Evolutionary conservation across 768 basidiomycete genomes (phyloP).

Genomic region (Rhizopogon roseolus): DNA sequence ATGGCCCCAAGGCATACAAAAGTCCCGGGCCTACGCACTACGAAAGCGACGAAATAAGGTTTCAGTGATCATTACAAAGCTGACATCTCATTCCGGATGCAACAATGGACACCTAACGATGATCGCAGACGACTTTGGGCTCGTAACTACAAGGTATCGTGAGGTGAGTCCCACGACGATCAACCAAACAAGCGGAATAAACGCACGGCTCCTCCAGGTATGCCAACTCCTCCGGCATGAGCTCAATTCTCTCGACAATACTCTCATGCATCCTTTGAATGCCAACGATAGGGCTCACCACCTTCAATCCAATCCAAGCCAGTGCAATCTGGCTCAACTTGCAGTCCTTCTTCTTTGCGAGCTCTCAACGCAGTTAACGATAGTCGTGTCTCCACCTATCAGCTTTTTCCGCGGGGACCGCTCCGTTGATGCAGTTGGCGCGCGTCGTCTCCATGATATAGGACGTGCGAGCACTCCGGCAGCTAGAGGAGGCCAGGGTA

Average conservation of each 20-base stretch:
- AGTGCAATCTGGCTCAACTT: conserved; percentile 10
- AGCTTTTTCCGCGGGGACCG: conserved; percentile 17
- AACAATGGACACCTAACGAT: neutral
- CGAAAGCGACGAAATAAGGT: too few species aligned
- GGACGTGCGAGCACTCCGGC: conserved; percentile 36
- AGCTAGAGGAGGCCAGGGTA: conserved; percentile 46
- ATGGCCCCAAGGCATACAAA: too few species aligned
- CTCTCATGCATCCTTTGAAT: conserved; percentile 16
- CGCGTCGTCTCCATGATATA: conserved; percentile 19
- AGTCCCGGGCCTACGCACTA: too few species aligned
- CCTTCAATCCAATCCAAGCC: conserved; percentile 36
- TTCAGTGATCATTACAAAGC: too few species aligned
- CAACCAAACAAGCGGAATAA: too few species aligned
- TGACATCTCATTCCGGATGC: too few species aligned
- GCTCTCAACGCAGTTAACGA: conserved; percentile 16
- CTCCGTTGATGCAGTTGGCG: conserved; percentile 10
- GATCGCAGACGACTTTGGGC: conserved; percentile 14
- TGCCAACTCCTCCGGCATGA: too few species aligned
- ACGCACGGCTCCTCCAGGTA: too few species aligned
- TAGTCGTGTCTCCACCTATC: conserved; percentile 26
- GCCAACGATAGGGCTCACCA: conserved; percentile 41
- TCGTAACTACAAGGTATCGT: conserved; percentile 6
- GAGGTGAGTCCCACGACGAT: too few species aligned
- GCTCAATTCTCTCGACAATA: too few species aligned
- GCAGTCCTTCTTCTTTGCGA: conserved; percentile 34